A percentile compares a stretch with the other conserved stretches of the same genome.
phyloP scores from a whole-genome alignment of 371 early-diverging fungal genomes.

The Mucor piriformis region DNA sequence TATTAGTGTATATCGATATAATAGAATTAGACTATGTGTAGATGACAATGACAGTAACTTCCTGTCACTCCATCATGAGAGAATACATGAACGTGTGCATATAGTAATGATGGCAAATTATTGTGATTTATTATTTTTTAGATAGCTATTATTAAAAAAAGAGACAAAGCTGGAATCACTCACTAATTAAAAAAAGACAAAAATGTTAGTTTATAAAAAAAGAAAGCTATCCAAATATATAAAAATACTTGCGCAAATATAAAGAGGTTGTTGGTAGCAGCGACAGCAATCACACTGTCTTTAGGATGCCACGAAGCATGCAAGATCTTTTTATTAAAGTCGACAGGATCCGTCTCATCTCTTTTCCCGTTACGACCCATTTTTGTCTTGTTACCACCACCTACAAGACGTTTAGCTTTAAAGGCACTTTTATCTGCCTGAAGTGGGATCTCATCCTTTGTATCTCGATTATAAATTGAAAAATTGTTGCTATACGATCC shows the following conservation, averaged over 20 bases:
- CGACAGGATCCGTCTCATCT: slow-evolving; percentile 80
- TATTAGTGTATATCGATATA: too few relatives aligned
- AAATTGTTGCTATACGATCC: slow-evolving; percentile 98
- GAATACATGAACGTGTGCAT: too few relatives aligned
- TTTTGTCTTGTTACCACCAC: slow-evolving; percentile 53
- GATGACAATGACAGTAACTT: too few relatives aligned
- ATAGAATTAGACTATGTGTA: too few relatives aligned
- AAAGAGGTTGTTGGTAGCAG: slow-evolving; percentile 97
- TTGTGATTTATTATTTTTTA: too few relatives aligned
- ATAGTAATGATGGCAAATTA: too few relatives aligned
- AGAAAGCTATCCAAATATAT: background rate
- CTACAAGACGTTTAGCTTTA: slow-evolving; percentile 84
- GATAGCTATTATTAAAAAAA: background rate
- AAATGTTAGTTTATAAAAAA: background rate
- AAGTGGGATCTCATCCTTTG: slow-evolving; percentile 80
- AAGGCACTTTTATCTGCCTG: slow-evolving; percentile 98
- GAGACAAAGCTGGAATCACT: background rate
- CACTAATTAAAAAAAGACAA: background rate
- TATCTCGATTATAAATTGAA: slow-evolving; percentile 82
- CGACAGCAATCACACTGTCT: slow-evolving; percentile 95
- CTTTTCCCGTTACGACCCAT: slow-evolving; percentile 65
- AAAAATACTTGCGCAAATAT: slow-evolving; percentile 73
- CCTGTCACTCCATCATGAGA: too few relatives aligned
- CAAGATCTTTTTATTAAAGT: slow-evolving; percentile 95
- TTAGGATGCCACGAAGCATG: slow-evolving; percentile 98